phyloP scores from a whole-genome alignment of 345 rosid genomes.

The Citrus unshiu region DNA sequence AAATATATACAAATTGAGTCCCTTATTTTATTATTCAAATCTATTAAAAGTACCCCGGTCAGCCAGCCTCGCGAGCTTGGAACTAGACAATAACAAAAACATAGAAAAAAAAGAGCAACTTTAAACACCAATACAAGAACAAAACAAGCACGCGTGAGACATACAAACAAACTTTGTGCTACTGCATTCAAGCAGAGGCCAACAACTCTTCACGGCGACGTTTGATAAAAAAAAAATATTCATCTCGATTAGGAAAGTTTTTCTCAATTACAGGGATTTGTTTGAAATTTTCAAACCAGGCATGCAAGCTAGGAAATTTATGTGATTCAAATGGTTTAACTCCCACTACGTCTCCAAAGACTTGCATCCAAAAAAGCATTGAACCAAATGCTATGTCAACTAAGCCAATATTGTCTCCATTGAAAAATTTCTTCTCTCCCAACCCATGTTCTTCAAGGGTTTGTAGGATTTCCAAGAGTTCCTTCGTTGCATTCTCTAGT shows the following conservation, averaged over 20 bases:
- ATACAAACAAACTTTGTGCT: neutral
- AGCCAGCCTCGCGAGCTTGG: too few species aligned
- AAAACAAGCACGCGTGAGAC: neutral
- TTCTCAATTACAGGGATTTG: neutral
- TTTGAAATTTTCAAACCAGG: neutral
- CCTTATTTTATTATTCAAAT: too few species aligned
- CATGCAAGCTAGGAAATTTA: neutral
- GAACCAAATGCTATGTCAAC: neutral
- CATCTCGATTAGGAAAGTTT: neutral
- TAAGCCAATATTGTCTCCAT: constrained; percentile 2
- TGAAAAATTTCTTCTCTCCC: neutral
- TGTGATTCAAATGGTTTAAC: neutral
- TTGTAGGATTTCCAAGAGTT: neutral
- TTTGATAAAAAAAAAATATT: neutral
- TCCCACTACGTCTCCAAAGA: neutral
- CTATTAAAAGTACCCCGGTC: too few species aligned
- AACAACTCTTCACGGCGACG: neutral
- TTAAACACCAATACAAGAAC: neutral
- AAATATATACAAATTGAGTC: too few species aligned
- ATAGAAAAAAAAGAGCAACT: neutral
- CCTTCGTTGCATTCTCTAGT: neutral
- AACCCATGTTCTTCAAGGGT: neutral
- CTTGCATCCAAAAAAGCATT: neutral
- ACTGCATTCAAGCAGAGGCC: neutral
- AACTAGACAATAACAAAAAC: neutral